Percentiles rank a stretch among this genome's conserved stretches.
phyloP scores from a whole-genome alignment of 768 basidiomycete species.

The Podaxis sp. region DNA sequence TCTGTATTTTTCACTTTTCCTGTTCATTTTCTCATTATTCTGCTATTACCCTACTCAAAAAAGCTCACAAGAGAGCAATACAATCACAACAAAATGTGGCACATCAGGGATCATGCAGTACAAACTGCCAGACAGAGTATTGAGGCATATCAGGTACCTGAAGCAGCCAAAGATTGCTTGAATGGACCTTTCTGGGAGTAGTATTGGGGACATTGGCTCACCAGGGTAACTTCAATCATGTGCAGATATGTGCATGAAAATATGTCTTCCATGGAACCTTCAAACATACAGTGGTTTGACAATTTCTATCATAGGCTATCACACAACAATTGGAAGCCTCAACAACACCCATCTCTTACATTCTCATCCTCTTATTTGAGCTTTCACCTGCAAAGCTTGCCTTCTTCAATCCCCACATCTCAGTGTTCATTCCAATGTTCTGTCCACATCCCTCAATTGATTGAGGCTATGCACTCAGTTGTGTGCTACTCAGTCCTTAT shows the following conservation, averaged over 20 bases:
- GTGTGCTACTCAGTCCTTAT: constrained; percentile 89
- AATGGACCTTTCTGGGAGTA: constrained; percentile 71
- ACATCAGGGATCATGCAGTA: constrained; percentile 72
- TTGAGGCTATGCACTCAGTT: constrained; percentile 96
- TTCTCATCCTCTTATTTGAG: constrained; percentile 93
- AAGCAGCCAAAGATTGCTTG: constrained; percentile 6
- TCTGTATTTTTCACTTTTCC: constrained; percentile 37
- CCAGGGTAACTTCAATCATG: constrained; percentile 85
- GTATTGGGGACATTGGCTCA: constrained; percentile 92
- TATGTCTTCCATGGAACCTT: not conserved
- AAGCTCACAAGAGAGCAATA: constrained; percentile 90
- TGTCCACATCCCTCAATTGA: constrained; percentile 97
- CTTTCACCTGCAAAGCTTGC: constrained; percentile 93
- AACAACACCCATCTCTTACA: constrained; percentile 59
- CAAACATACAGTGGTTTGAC: not conserved
- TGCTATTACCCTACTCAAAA: constrained; percentile 97
- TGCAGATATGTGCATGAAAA: constrained; percentile 50
- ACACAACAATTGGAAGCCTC: constrained; percentile 65
- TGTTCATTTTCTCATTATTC: constrained; percentile 40
- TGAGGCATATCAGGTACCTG: constrained; percentile 25
- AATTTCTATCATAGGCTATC: constrained; percentile 53
- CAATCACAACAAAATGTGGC: constrained; percentile 84
- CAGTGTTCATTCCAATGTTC: constrained; percentile 93
- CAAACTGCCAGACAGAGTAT: constrained; percentile 70
- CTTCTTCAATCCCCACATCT: constrained; percentile 77